phyloP scores from a whole-genome alignment of 163 green algal genomes.

The Smithsoniella earleae region DNA sequence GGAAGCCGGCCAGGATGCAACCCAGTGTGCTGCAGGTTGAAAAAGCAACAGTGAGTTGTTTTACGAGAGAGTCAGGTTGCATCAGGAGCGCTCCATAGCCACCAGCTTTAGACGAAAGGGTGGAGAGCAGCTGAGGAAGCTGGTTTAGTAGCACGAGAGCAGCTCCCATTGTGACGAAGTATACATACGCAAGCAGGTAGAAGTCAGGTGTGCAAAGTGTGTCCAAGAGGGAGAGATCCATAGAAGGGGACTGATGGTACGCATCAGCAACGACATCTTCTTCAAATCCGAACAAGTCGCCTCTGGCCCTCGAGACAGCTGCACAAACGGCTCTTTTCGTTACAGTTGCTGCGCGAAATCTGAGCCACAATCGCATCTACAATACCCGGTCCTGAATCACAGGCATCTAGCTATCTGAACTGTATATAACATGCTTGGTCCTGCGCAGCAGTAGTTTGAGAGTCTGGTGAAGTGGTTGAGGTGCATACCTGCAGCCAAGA shows the following conservation, averaged over 20 bases:
- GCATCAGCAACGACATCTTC: no score
- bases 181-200: neutral
- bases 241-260: neutral
- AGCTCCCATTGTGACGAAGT: neutral
- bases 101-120: neutral
- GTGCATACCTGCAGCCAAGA: neutral
- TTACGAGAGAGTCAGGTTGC: neutral
- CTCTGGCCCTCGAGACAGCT: no score
- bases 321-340: no score
- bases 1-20: neutral
- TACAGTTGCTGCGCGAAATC: no score
- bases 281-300: no score
- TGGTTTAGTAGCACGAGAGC: neutral
- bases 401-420: no score
- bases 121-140: neutral
- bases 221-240: neutral
- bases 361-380: no score
- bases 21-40: neutral
- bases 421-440: no score
- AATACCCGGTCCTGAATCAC: no score
- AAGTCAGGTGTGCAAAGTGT: neutral
- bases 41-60: neutral
- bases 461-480: neutral
- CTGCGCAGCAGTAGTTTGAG: no score
- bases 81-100: neutral